phyloP scores from a whole-genome alignment of 192 early-diverging fungal genomes.

The Coemansia sp. region DNA sequence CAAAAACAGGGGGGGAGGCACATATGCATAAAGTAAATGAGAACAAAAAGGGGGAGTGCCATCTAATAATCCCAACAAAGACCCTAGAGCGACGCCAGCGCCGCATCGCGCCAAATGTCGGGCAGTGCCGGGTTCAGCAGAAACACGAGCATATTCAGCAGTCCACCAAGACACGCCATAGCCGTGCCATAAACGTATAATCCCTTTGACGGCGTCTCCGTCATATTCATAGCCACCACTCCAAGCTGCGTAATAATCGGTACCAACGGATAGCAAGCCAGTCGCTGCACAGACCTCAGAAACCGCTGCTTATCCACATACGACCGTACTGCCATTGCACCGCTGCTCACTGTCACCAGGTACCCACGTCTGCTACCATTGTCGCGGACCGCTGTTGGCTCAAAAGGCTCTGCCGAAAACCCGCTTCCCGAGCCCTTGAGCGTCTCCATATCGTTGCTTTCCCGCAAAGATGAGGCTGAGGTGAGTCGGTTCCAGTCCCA shows the following conservation, averaged over 20 bases:
- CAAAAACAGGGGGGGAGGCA: no score
- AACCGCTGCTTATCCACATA: slow-evolving; percentile 40
- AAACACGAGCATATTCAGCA: slow-evolving; percentile 45
- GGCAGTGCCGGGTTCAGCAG: slow-evolving; percentile 49
- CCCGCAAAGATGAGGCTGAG: not conserved
- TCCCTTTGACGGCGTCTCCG: slow-evolving; percentile 2
- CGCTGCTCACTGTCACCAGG: slow-evolving; percentile 25
- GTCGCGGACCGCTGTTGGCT: not conserved
- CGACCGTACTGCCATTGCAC: slow-evolving; percentile 27
- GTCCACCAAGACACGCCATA: slow-evolving; percentile 22
- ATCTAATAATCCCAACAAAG: no score
- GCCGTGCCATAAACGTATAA: slow-evolving; percentile 39
- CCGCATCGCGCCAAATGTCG: slow-evolving; percentile 35
- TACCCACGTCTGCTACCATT: slow-evolving; percentile 16
- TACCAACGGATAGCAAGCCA: slow-evolving; percentile 42
- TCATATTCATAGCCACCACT: slow-evolving; percentile 41
- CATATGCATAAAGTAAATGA: no score
- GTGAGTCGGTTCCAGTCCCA: slow-evolving; percentile 43
- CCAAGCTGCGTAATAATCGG: slow-evolving; percentile 45
- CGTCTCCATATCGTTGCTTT: slow-evolving; percentile 11
- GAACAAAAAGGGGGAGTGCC: no score
- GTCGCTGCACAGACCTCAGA: slow-evolving; percentile 37
- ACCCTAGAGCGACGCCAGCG: slow-evolving; percentile 10
- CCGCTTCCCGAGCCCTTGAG: not conserved
- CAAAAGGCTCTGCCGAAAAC: slow-evolving; percentile 1